Conservation (phyloP, 1,284 basidiomycete genomes). For the Trichosporon sp. region DNA sequence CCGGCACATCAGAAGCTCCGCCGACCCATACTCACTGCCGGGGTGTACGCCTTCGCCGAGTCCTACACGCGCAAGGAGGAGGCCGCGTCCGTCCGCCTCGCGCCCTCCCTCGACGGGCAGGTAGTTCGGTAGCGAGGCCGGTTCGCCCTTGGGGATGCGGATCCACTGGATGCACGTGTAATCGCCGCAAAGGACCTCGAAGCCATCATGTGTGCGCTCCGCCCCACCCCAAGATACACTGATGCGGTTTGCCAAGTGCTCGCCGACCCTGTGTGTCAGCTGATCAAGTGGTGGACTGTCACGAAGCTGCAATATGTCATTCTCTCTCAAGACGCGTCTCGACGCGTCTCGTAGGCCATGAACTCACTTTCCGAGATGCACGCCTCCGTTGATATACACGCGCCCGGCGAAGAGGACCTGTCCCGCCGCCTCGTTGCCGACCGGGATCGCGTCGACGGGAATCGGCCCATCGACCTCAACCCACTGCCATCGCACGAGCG, state of each 20-base stretch:
- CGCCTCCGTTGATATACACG: conserved; percentile 39
- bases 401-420: conserved; percentile 38
- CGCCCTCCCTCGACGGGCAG: conserved; percentile 45
- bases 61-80: conserved; percentile 39
- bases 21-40: conserved; percentile 31
- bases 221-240: conserved; percentile 40
- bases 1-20: too few species aligned
- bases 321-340: too few species aligned
- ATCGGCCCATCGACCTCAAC: conserved; percentile 32
- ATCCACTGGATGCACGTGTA: conserved; percentile 40
- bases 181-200: conserved; percentile 45
- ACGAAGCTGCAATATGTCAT: too few species aligned
- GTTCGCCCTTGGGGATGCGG: conserved; percentile 33
- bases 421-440: conserved; percentile 40
- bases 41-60: conserved; percentile 39
- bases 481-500: conserved; percentile 40
- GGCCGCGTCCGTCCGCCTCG: conserved; percentile 32
- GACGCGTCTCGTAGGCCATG: too few species aligned
- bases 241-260: conserved; percentile 34
- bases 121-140: conserved; percentile 29
- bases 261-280: conserved; percentile 27
- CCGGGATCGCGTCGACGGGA: conserved; percentile 41
- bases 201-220: conserved; percentile 29
- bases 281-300: neutral
- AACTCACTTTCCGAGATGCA: conserved; percentile 46